These are phyloP conservation scores for Marsdenia floribunda DNA, from an alignment of 257 asterid genomes.

Conservation along the genomic window DNA sequence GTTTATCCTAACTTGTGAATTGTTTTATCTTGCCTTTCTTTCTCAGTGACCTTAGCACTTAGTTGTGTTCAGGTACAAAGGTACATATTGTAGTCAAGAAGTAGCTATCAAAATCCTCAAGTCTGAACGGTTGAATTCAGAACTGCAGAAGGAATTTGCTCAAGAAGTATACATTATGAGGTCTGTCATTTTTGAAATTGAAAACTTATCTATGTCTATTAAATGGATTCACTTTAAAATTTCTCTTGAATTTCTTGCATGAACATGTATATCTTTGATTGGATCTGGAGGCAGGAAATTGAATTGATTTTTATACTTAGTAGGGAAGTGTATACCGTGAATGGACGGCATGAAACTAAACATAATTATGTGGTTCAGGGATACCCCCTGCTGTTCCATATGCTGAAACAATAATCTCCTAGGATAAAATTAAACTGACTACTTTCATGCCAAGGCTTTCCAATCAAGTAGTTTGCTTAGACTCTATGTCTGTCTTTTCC, in stretches of 20 bases:
- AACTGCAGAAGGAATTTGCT: slow-evolving; percentile 88
- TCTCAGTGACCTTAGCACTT: slow-evolving; percentile 17
- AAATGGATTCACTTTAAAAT: not conserved
- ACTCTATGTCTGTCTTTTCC: not conserved
- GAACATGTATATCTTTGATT: not conserved
- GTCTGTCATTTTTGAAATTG: slow-evolving; percentile 32
- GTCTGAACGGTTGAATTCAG: slow-evolving; percentile 72
- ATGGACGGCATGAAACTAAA: not conserved
- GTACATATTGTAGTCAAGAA: slow-evolving; percentile 79
- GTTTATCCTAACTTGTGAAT: slow-evolving; percentile 12
- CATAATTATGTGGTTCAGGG: not conserved
- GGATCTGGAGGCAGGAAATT: not conserved
- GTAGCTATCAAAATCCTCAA: slow-evolving; percentile 96
- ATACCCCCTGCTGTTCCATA: not conserved
- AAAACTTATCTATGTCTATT: not conserved
- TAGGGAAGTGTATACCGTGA: not conserved
- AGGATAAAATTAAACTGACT: not conserved
- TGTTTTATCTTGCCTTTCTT: slow-evolving; percentile 14
- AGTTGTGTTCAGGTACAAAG: slow-evolving; percentile 62
- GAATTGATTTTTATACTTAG: not conserved
- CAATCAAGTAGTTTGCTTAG: not conserved
- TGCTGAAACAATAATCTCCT: not conserved
- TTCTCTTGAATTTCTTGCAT: not conserved
- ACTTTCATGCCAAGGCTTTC: not conserved
- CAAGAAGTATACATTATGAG: slow-evolving; percentile 98